Evolutionary conservation across 805 yeast species (phyloP).

Genomic region (Ogataea chonburiensis): DNA sequence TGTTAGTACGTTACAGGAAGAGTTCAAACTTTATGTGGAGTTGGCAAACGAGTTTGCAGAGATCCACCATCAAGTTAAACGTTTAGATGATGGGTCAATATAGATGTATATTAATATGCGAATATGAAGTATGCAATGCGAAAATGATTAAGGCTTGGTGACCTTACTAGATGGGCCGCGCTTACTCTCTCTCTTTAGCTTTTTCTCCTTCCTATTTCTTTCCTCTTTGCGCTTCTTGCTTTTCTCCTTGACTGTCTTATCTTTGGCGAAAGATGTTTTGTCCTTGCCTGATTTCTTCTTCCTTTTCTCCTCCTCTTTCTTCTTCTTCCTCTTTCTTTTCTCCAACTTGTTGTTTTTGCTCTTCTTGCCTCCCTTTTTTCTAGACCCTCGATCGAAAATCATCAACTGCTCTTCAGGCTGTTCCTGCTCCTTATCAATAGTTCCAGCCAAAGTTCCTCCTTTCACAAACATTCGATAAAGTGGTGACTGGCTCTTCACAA

Average conservation of each 20-base stretch:
- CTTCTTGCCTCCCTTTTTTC: slow-evolving; percentile 26
- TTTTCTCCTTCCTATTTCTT: slow-evolving; percentile 13
- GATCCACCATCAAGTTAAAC: slow-evolving; percentile 53
- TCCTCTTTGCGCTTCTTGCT: slow-evolving; percentile 20
- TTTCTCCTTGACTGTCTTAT: slow-evolving; percentile 17
- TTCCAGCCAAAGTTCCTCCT: slow-evolving; percentile 84
- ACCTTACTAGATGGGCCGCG: too few species aligned
- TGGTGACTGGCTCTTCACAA: slow-evolving; percentile 60
- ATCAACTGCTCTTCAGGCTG: slow-evolving; percentile 20
- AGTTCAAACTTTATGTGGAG: slow-evolving; percentile 70
- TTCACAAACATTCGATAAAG: slow-evolving; percentile 81
- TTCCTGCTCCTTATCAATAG: slow-evolving; percentile 40
- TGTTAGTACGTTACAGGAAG: slow-evolving; percentile 62
- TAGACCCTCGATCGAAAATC: slow-evolving; percentile 26
- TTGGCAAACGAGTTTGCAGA: slow-evolving; percentile 73
- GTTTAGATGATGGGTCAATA: slow-evolving; percentile 21
- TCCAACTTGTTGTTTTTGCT: slow-evolving; percentile 29
- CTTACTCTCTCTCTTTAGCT: slow-evolving; percentile 24
- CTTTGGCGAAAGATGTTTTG: too few species aligned
- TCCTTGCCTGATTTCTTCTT: slow-evolving; percentile 13
- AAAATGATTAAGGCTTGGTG: slow-evolving; percentile 18
- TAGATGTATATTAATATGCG: slow-evolving; percentile 14
- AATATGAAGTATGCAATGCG: slow-evolving; percentile 10
- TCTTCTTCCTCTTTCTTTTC: slow-evolving; percentile 24
- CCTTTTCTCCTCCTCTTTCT: slow-evolving; percentile 28